Percentiles rank a stretch among this genome's conserved stretches.
Evolutionary conservation across 1,284 basidiomycete genomes (phyloP).

Genomic region (Boletellus deceptivus): DNA sequence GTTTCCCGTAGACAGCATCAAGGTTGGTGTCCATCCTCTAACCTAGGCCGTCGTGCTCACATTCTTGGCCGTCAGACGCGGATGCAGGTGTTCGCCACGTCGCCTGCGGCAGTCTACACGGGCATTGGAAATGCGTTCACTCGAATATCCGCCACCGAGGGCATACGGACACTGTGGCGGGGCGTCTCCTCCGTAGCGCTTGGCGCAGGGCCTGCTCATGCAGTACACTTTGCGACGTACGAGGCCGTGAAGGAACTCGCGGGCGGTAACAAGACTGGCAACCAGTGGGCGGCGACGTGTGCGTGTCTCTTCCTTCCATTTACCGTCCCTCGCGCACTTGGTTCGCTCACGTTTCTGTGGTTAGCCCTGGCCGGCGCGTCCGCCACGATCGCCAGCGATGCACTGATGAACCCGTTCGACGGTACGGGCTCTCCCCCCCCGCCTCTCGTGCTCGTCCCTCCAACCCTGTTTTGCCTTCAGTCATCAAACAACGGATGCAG

Average conservation of each 20-base stretch:
- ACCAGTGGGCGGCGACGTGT: slow-evolving; percentile 84
- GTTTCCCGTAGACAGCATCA: slow-evolving; percentile 98
- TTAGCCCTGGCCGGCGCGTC: slow-evolving; percentile 89
- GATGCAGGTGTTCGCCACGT: slow-evolving; percentile 94
- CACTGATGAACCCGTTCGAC: slow-evolving; percentile 99
- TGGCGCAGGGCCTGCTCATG: slow-evolving; percentile 97
- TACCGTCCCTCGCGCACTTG: not conserved
- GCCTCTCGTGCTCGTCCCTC: slow-evolving; percentile 4
- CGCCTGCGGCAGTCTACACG: slow-evolving; percentile 83
- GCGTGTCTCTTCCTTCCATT: slow-evolving; percentile 32
- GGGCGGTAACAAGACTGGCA: slow-evolving; percentile 79
- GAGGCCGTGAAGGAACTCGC: slow-evolving; percentile 93
- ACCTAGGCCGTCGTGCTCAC: slow-evolving; percentile 3
- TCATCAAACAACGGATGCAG: slow-evolving; percentile 99
- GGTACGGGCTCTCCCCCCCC: slow-evolving; percentile 52
- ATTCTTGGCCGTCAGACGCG: slow-evolving; percentile 66
- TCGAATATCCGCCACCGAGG: slow-evolving; percentile 91
- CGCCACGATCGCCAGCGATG: slow-evolving; percentile 94
- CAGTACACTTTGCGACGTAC: slow-evolving; percentile 96
- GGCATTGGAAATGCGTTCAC: slow-evolving; percentile 86
- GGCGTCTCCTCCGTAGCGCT: slow-evolving; percentile 97
- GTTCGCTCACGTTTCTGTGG: slow-evolving; percentile 11
- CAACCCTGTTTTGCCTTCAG: slow-evolving; percentile 43
- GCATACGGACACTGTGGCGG: slow-evolving; percentile 88
- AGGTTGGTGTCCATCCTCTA: slow-evolving; percentile 53